phyloP scores from a whole-genome alignment of 139 green algal species.

The Micractinium sp. region DNA sequence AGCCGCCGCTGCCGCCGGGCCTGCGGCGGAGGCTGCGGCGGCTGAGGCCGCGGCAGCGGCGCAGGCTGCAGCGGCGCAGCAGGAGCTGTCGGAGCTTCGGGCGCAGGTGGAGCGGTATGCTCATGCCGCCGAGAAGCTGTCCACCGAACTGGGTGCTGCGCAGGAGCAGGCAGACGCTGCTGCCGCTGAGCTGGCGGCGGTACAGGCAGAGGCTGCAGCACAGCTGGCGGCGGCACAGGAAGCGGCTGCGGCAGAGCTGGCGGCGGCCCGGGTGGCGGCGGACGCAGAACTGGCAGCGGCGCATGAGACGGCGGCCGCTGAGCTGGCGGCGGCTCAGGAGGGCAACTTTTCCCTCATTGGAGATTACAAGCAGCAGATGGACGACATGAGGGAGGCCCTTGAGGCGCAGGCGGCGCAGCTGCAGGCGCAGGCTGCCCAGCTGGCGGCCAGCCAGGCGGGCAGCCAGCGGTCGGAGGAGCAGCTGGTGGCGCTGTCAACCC shows the following conservation, averaged over 20 bases:
- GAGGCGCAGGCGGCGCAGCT: constrained; percentile 21
- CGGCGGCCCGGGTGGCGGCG: not conserved
- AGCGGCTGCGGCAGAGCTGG: not conserved
- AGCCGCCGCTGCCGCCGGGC: not conserved
- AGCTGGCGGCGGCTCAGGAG: constrained; percentile 6
- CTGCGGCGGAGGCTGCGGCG: not conserved
- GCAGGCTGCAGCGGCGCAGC: not conserved
- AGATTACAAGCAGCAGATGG: constrained; percentile 30
- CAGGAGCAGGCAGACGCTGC: constrained; percentile 6
- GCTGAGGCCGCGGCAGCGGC: not conserved
- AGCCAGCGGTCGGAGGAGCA: constrained; percentile 11
- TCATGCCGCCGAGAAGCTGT: not conserved
- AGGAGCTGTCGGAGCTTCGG: not conserved
- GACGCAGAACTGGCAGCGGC: not conserved
- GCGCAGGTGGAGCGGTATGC: constrained; percentile 9
- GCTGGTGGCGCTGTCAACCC: constrained; percentile 30
- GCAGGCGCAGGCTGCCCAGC: not conserved
- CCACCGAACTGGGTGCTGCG: constrained; percentile 9
- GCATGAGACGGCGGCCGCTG: not conserved
- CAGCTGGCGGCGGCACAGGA: constrained; percentile 1
- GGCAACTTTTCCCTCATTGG: not conserved
- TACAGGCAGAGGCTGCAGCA: not conserved
- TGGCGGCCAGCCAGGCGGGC: not conserved
- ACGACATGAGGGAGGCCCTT: constrained; percentile 10
- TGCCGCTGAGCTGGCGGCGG: constrained; percentile 1